Evolutionary conservation across 192 early-diverging fungal species (phyloP), one percentile per base, ranked within the genome.

Genomic region (Pilaira anomala): DNA sequence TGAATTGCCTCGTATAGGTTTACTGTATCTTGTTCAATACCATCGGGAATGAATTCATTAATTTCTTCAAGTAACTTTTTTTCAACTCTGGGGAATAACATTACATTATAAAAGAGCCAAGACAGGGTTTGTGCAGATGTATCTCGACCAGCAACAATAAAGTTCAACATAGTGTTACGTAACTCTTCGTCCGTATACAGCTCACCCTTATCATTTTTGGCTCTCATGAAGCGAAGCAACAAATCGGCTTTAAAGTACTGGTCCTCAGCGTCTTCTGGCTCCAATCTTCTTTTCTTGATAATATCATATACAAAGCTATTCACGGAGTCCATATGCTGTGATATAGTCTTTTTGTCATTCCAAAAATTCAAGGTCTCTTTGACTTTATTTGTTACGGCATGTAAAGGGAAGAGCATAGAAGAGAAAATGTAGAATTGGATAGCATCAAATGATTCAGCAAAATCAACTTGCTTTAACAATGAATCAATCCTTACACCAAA

Each of bases 101-200:
- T 60, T 0, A 83, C 54, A 13, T 64, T 62, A 49, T 78, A 80
- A 48, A 83, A 78, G 0, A 61, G 30, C 81, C 81, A 83, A 3
- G 78, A 80, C n/a, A 83, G 56, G 1, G 81, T 66, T 19, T 77
- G 78, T 8, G 81, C 79, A 2, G 81, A 80, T 2, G 81, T 83
- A 49, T 83, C 80, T 26, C 74, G 60, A 29, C 71, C 71, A 48
- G 74, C 74, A 60, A 76, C 71, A 36, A 76, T 65, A 8, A 76
- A 67, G 19, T 76, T 76, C 14, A 76, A 26, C 8, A 73, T 45
- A 50, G 54, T 52, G 49, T 73, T 66, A 9, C 71, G 52, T n/a
- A 73, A 55, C 53, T 74, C 65, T 19, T 58, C 60, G 39, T 68
- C 59, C 19, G 14, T 65, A 3, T 68, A 22, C 3, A 11, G 30